phyloP scores from a whole-genome alignment of 1,284 basidiomycete genomes.

The Puccinia coronata region DNA sequence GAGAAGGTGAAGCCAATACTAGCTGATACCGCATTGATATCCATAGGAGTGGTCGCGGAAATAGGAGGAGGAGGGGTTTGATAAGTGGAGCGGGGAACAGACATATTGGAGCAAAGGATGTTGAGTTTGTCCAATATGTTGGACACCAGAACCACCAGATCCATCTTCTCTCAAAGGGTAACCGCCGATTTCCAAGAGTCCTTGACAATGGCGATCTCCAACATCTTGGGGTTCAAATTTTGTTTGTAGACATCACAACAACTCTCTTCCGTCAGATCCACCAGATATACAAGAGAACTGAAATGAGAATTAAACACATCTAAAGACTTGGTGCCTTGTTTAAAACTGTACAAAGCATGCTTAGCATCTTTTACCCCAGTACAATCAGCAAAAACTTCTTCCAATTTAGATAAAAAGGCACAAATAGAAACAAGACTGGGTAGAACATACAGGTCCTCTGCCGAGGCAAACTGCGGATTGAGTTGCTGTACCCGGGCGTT shows the following conservation, averaged over 20 bases:
- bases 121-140: not conserved
- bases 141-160: not conserved
- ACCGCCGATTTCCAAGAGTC: not conserved
- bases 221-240: slow-evolving; percentile 2
- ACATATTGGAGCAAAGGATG: not conserved
- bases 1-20: not conserved
- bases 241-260: not conserved
- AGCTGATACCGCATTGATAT: not conserved
- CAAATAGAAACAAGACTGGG: not conserved
- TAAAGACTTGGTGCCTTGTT: not conserved
- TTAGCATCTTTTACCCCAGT: not conserved
- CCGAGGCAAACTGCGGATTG: not conserved
- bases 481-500: slow-evolving; percentile 12
- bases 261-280: slow-evolving; percentile 11
- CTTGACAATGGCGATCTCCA: not conserved
- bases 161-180: not conserved
- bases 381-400: slow-evolving; percentile 9
- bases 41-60: not conserved
- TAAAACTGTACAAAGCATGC: not conserved
- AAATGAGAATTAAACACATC: not conserved
- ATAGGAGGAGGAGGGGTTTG: not conserved
- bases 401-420: not conserved
- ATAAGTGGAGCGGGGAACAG: not conserved
- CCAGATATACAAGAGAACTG: slow-evolving; percentile 7
- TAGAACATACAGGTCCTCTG: not conserved